phyloP scores from a whole-genome alignment of 1,139 yeast genomes.

The Yamadazyma membranifaciens region DNA sequence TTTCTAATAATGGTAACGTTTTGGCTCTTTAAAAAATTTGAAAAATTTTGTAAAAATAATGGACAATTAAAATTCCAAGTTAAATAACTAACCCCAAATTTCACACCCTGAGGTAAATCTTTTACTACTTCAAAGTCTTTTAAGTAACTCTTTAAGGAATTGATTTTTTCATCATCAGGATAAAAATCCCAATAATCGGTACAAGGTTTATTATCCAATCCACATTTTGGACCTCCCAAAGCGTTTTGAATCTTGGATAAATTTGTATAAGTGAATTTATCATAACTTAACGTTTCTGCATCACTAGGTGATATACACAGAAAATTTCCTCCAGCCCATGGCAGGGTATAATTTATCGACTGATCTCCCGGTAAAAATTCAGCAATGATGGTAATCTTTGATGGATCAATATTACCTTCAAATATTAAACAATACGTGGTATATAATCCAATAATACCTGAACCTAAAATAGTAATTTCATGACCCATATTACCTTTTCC shows the following conservation, averaged over 20 bases:
- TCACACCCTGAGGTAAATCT: constrained; percentile 30
- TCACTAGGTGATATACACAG: constrained; percentile 7
- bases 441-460: constrained; percentile 5
- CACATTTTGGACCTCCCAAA: constrained; percentile 8
- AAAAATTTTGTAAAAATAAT: constrained; percentile 10
- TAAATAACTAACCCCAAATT: constrained; percentile 51
- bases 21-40: constrained; percentile 8
- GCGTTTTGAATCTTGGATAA: constrained; percentile 6
- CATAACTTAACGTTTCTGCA: constrained; percentile 2
- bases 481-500: background rate
- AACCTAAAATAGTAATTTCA: constrained; percentile 2
- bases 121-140: constrained; percentile 2
- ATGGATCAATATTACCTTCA: constrained; percentile 2
- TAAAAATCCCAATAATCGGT: constrained; percentile 6
- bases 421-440: constrained; percentile 4
- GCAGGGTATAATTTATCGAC: constrained; percentile 22
- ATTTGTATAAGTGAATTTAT: constrained; percentile 6
- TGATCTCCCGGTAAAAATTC: constrained; percentile 24
- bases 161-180: constrained; percentile 4
- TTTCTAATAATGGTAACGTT: constrained; percentile 33
- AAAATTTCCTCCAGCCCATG: constrained; percentile 26
- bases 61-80: constrained; percentile 71
- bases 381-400: constrained; percentile 15
- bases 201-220: constrained; percentile 3
- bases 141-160: constrained; percentile 5